These are phyloP conservation scores for Penicillium macrosclerotiorum DNA, from an alignment of 495 filamentous ascomycete genomes.

Conservation along the genomic window DNA sequence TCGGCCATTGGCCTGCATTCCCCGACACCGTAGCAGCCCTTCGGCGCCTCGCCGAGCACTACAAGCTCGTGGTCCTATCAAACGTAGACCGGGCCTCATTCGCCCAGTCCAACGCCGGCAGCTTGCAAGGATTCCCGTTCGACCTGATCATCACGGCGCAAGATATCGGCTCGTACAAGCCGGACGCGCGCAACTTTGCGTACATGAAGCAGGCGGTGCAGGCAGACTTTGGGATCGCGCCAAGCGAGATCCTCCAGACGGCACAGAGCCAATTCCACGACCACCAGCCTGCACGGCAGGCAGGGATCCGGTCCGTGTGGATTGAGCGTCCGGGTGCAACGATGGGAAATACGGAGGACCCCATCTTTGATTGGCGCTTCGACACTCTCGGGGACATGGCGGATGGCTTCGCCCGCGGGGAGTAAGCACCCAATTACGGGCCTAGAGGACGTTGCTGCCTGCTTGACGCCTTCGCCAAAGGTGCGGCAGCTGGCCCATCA, in stretches of 20 bases:
- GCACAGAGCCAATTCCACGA: slow-evolving; percentile 71
- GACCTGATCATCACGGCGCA: slow-evolving; percentile 73
- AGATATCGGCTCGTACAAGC: slow-evolving; percentile 76
- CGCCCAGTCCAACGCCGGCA: slow-evolving; percentile 46
- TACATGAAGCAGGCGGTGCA: slow-evolving; percentile 58
- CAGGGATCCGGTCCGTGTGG: slow-evolving; percentile 66
- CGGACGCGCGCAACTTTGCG: slow-evolving; percentile 61
- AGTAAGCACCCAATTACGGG: not conserved
- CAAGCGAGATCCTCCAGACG: slow-evolving; percentile 60
- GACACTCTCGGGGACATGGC: slow-evolving; percentile 70
- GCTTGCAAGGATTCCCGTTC: slow-evolving; percentile 52
- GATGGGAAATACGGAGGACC: slow-evolving; percentile 43
- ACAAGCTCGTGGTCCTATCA: slow-evolving; percentile 68
- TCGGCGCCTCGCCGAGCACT: slow-evolving; percentile 51
- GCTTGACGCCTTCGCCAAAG: not conserved
- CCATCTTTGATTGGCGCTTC: slow-evolving; percentile 58
- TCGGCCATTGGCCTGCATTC: slow-evolving; percentile 64
- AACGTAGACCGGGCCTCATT: slow-evolving; percentile 71
- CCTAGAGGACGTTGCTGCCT: not conserved
- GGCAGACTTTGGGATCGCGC: slow-evolving; percentile 53
- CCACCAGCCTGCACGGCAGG: slow-evolving; percentile 63
- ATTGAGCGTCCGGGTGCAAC: slow-evolving; percentile 57
- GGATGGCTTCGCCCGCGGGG: slow-evolving; percentile 47
- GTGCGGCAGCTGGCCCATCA: no score
- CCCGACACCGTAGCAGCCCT: slow-evolving; percentile 62